Percentiles rank a stretch among this genome's conserved stretches.
phyloP scores from a whole-genome alignment of 495 filamentous ascomycete genomes.

The Aspergillus incahuasiensis region DNA sequence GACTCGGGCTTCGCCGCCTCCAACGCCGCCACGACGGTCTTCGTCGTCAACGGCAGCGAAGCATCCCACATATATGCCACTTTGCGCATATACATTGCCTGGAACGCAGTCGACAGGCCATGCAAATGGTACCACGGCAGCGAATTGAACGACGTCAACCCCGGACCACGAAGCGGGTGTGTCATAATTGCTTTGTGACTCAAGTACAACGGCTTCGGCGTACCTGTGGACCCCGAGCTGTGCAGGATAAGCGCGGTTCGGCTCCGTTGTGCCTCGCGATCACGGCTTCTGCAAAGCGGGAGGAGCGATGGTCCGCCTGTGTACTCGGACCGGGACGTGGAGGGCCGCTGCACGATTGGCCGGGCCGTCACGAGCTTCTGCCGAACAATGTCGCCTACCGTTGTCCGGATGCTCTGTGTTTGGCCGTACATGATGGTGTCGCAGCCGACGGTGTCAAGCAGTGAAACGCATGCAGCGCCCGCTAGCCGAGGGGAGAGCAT shows the following conservation, averaged over 20 bases:
- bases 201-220: slow-evolving; percentile 49
- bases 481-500: slow-evolving; percentile 56
- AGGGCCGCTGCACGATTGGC: slow-evolving; percentile 23
- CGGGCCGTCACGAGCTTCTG: slow-evolving; percentile 31
- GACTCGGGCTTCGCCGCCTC: slow-evolving; percentile 44
- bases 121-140: slow-evolving; percentile 55
- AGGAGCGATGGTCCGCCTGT: slow-evolving; percentile 24
- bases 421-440: slow-evolving; percentile 41
- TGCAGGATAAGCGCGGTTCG: slow-evolving; percentile 47
- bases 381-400: slow-evolving; percentile 39
- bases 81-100: slow-evolving; percentile 50
- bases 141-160: slow-evolving; percentile 47
- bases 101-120: slow-evolving; percentile 41
- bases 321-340: slow-evolving; percentile 11
- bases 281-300: slow-evolving; percentile 30
- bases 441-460: slow-evolving; percentile 45
- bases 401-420: slow-evolving; percentile 35
- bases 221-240: slow-evolving; percentile 56
- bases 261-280: slow-evolving; percentile 25
- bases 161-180: slow-evolving; percentile 28
- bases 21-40: slow-evolving; percentile 42
- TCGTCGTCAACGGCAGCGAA: slow-evolving; percentile 50
- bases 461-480: slow-evolving; percentile 44
- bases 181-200: slow-evolving; percentile 39
- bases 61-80: slow-evolving; percentile 48